A percentile compares a stretch with the other conserved stretches of the same genome.
These are phyloP conservation scores for Triadica sebifera DNA, from an alignment of 345 rosid species.

Conservation along the genomic window DNA sequence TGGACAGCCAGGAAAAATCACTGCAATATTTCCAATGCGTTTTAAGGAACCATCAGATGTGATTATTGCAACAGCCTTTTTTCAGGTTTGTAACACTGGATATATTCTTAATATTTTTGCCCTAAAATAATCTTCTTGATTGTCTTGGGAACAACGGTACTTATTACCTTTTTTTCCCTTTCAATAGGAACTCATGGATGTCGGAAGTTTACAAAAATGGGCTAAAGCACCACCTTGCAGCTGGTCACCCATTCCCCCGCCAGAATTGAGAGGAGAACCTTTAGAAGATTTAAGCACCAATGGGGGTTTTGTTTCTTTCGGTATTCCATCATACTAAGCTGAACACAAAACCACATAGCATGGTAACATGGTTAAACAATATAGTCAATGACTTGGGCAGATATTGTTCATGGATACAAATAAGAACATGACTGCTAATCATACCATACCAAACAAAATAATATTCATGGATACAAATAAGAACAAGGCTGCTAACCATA, in stretches of 20 bases:
- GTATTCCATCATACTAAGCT: constrained; percentile 34
- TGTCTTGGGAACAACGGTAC: not conserved
- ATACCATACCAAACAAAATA: not conserved
- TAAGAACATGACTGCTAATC: not conserved
- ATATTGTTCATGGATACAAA: not conserved
- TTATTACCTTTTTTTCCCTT: not conserved
- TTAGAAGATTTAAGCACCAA: constrained; percentile 76
- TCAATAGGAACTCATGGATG: constrained; percentile 71
- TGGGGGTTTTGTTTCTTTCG: constrained; percentile 81
- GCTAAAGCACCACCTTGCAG: constrained; percentile 71
- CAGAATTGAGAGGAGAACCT: constrained; percentile 76
- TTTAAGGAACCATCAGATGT: constrained; percentile 79
- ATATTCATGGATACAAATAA: not conserved
- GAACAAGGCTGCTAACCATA: not conserved
- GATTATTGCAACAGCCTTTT: constrained; percentile 71
- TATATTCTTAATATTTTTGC: not conserved
- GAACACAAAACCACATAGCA: constrained; percentile 2
- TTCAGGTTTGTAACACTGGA: constrained; percentile 52
- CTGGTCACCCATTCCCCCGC: constrained; percentile 93
- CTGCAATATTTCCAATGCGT: constrained; percentile 82
- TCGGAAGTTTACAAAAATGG: constrained; percentile 64
- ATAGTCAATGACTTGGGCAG: constrained; percentile 7
- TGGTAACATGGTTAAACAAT: not conserved
- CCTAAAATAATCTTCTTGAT: not conserved
- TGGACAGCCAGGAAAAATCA: constrained; percentile 54